phyloP scores from a whole-genome alignment of 2,329 filamentous ascomycete species.

The Cladosporium sp. region DNA sequence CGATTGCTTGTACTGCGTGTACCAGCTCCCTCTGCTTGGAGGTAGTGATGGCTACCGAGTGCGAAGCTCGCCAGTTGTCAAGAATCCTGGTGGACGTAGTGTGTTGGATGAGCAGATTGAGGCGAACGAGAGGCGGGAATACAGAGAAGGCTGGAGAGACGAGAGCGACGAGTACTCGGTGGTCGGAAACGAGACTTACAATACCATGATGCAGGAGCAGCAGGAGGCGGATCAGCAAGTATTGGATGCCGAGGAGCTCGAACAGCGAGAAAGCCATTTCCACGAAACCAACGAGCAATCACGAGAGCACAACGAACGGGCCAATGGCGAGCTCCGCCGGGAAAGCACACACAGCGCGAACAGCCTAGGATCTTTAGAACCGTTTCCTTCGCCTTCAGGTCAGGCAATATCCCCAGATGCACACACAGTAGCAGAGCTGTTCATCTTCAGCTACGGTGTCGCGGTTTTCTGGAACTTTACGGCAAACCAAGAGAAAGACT shows the following conservation, averaged over 20 bases:
- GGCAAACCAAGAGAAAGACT: slow-evolving; percentile 92
- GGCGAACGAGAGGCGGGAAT: slow-evolving; percentile 82
- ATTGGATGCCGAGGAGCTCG: slow-evolving; percentile 17
- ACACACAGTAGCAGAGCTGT: slow-evolving; percentile 88
- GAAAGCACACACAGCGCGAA: slow-evolving; percentile 35
- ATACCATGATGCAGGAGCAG: slow-evolving; percentile 21
- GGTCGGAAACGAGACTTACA: slow-evolving; percentile 26
- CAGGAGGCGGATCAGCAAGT: slow-evolving; percentile 17
- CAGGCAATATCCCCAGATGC: slow-evolving; percentile 65
- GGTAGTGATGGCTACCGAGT: slow-evolving; percentile 85
- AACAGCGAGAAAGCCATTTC: slow-evolving; percentile 15
- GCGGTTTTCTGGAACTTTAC: slow-evolving; percentile 99
- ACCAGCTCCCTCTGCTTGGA: slow-evolving; percentile 84
- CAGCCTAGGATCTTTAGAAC: slow-evolving; percentile 30
- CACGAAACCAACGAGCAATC: slow-evolving; percentile 16
- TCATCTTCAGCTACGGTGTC: slow-evolving; percentile 94
- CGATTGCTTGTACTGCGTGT: slow-evolving; percentile 94
- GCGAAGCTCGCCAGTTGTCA: slow-evolving; percentile 85
- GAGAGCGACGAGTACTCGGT: slow-evolving; percentile 66
- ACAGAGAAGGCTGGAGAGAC: slow-evolving; percentile 88
- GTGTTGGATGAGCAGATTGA: slow-evolving; percentile 95
- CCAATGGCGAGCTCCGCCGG: slow-evolving; percentile 21
- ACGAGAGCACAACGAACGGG: slow-evolving; percentile 4
- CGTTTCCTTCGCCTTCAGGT: slow-evolving; percentile 48
- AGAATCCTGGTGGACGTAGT: slow-evolving; percentile 89